Evolutionary conservation across 1,139 yeast species (phyloP), one percentile per base, ranked within the genome.

Genomic region (Diutina ranongensis): DNA sequence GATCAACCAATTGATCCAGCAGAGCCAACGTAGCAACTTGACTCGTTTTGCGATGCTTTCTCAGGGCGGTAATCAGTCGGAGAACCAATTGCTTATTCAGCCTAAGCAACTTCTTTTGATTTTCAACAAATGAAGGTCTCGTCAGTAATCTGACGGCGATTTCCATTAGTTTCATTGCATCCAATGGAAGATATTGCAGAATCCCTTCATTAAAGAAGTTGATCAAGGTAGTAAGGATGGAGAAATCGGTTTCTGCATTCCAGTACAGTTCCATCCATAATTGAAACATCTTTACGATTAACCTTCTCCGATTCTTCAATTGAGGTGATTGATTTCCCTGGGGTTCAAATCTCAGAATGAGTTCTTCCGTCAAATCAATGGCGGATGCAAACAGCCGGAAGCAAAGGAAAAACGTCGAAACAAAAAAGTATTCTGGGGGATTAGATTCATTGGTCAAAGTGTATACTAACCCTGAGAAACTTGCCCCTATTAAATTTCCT

Each of bases 211-310:
- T 84, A 57, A 85, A 81, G 55, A 87, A 83, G 56, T 83, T 83
- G 36, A 84, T 70, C 55, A 87, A 64, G 0, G 87, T 80, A 10
- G 92, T 78, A 44, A 88, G 62, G 32, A 80, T 67, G 21, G 63
- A 65, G 50, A 73, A 75, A 57, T 87, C 96, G 13, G 65, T 55
- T 32, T 74, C 71, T 47, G 71, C 76, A 53, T 78, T 76, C 96
- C 96, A 89, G 58, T 83, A 87, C 46, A 92, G 81, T 60, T 86
- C 94, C 61, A 88, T 64, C 97, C 97, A 89, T 45, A 79, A 66
- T 56, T 78, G 83, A 55, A 87, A 78, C 61, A 83, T 68, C 53
- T 74, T 77, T 51, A 81, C 78, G 40, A 86, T 78, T 47, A 82
- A 64, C 49, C 79, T 74, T 55, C 94, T 68, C 57, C 94, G 71